phyloP scores from a whole-genome alignment of 768 basidiomycete species.

The Leccinum uliginosum region DNA sequence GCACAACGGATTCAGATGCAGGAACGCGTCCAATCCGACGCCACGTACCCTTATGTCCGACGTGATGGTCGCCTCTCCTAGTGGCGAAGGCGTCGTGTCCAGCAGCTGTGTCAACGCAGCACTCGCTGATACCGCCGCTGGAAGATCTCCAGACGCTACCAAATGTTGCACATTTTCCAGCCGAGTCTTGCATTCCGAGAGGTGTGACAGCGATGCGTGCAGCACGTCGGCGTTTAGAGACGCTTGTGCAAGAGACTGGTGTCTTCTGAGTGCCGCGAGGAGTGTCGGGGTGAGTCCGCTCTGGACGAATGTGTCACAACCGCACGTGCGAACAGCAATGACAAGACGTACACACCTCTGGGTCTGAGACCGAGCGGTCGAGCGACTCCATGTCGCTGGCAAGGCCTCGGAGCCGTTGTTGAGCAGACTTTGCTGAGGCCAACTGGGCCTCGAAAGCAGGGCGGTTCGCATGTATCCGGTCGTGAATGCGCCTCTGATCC shows the following conservation, averaged over 20 bases:
- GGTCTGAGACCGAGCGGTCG: constrained; percentile 46
- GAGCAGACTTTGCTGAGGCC: constrained; percentile 58
- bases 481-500: constrained; percentile 61
- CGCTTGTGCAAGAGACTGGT: constrained; percentile 62
- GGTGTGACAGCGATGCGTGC: constrained; percentile 49
- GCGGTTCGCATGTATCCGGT: constrained; percentile 63
- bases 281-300: constrained; percentile 64
- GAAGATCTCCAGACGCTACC: constrained; percentile 54
- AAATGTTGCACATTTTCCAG: constrained; percentile 43
- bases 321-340: neutral
- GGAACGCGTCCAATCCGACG: neutral
- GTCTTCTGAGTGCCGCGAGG: constrained; percentile 49
- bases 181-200: constrained; percentile 48
- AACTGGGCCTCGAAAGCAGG: constrained; percentile 63
- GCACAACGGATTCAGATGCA: constrained; percentile 1
- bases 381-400: constrained; percentile 50
- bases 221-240: constrained; percentile 50
- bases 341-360: constrained; percentile 45
- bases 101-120: constrained; percentile 42
- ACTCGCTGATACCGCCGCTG: constrained; percentile 54
- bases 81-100: constrained; percentile 43
- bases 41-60: constrained; percentile 53
- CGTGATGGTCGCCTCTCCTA: constrained; percentile 50
- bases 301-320: constrained; percentile 35
- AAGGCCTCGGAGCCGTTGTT: constrained; percentile 51